Base-by-base conservation (phyloP, 768 basidiomycete species). In the Hirschioporus abietinus region DNA sequence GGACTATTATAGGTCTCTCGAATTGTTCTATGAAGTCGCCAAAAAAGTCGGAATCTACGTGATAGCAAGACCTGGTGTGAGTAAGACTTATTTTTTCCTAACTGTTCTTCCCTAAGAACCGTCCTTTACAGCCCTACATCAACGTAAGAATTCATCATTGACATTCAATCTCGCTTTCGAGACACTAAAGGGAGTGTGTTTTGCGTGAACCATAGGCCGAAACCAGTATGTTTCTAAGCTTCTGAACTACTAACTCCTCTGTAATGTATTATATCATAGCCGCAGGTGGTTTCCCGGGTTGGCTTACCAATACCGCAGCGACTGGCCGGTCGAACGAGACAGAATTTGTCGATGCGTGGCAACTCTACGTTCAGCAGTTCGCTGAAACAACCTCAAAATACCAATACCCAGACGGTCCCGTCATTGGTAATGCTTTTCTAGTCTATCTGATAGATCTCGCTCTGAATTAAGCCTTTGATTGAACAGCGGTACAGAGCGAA, bases 211-310 rank as follows among this genome's bases (percentile, higher is more conserved):
- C 58, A 6, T 64, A 72, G 71, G 71, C 71, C 0, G 71, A 72
- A 58, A 72, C 71, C 20, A 72, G 71, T 72, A 60, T 23, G 68
- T 58, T 30, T 30, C 30, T 30, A 8, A 3, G 30, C 30, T 30
- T 30, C 30, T 30, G 30, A 30, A 30, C 30, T 30, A 8, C 8
- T 8, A 30, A 30, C 4, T 2, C 30, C 30, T 26, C 25, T 23
- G 20, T 30, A 30, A 30, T 8, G 30, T 30, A 30, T 8, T 3
- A 30, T 30, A 30, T 63, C 57, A 10, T 63, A 70, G 70, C 64
- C 59, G 72, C 66, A 8, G 72, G 72, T 27, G 72, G 72, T 5
- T 67, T 73, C 34, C 72, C 72, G 17, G 72, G 72, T 10, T 74
- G 72, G 72, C 65, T 72, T n/a, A 71, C 72, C 7, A 73, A 70